Conservation (phyloP, 2,329 filamentous ascomycete species). For the Pochonia chlamydosporia region DNA sequence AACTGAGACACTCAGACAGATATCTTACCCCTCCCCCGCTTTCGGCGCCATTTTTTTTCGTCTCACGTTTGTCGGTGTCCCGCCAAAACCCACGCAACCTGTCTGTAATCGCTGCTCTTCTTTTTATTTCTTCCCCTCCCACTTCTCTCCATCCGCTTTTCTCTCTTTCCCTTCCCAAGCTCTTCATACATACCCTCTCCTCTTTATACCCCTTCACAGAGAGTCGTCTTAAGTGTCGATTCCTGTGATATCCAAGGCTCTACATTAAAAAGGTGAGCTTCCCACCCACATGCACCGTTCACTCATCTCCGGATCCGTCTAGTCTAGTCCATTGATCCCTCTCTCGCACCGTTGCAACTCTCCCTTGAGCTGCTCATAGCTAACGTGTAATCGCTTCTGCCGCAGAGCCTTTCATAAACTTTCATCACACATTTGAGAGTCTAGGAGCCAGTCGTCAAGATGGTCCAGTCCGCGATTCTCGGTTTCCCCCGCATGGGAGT, state of each 20-base stretch:
- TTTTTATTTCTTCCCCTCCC: constrained; percentile 14
- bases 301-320: no score
- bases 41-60: constrained; percentile 24
- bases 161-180: constrained; percentile 10
- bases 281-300: neutral
- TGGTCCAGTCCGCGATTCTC: constrained; percentile 72
- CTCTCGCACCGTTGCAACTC: neutral
- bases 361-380: constrained; percentile 6
- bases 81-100: neutral
- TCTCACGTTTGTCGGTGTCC: constrained; percentile 12
- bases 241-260: constrained; percentile 11
- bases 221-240: constrained; percentile 6
- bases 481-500: constrained; percentile 99
- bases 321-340: no score
- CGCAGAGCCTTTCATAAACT: constrained; percentile 4
- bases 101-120: constrained; percentile 8
- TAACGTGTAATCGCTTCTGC: neutral
- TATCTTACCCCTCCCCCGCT: constrained; percentile 23
- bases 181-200: constrained; percentile 3
- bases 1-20: no score
- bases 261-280: constrained; percentile 8
- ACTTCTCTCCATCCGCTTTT: constrained; percentile 12
- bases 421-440: constrained; percentile 9
- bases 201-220: constrained; percentile 1
- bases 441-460: constrained; percentile 34